A percentile compares a stretch with the other conserved stretches of the same genome.
Evolutionary conservation across 2,329 filamentous ascomycete species (phyloP).

Genomic region (Coniella vitis): DNA sequence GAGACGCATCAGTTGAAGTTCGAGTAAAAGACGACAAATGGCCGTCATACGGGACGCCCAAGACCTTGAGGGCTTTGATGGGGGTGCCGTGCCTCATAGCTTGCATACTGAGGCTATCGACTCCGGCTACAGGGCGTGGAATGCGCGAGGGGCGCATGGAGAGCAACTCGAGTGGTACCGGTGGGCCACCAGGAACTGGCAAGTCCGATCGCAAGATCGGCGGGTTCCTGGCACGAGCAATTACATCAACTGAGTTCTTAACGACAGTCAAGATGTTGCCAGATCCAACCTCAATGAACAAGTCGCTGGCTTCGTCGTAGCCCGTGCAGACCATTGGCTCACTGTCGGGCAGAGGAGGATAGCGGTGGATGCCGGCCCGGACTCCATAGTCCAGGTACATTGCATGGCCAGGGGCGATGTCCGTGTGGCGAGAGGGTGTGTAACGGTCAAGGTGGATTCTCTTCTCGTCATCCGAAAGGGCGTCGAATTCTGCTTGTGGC

Average conservation of each 20-base stretch:
- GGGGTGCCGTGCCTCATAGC: slow-evolving; percentile 10
- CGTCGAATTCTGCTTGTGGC: slow-evolving; percentile 7
- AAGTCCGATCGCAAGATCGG: neutral
- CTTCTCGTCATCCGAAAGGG: neutral
- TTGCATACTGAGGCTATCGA: slow-evolving; percentile 3
- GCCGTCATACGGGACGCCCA: slow-evolving; percentile 2
- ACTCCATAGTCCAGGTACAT: slow-evolving; percentile 13
- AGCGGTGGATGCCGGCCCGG: slow-evolving; percentile 11
- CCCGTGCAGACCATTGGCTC: slow-evolving; percentile 14
- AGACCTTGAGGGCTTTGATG: slow-evolving; percentile 9
- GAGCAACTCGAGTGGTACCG: neutral
- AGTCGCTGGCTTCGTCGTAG: slow-evolving; percentile 7
- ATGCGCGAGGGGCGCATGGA: slow-evolving; percentile 4
- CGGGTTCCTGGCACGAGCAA: neutral
- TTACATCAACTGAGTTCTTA: slow-evolving; percentile 1
- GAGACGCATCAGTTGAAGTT: neutral
- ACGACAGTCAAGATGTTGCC: slow-evolving; percentile 11
- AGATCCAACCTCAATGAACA: slow-evolving; percentile 13
- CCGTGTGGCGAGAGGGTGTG: slow-evolving; percentile 11
- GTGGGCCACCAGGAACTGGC: neutral
- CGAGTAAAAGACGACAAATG: neutral
- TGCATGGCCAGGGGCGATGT: slow-evolving; percentile 9
- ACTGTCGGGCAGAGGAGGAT: slow-evolving; percentile 13
- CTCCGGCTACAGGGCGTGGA: neutral
- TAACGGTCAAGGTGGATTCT: slow-evolving; percentile 9